These are phyloP conservation scores for Trichophyton benhamiae DNA, from an alignment of 2,329 filamentous ascomycete genomes.

Conservation along the genomic window DNA sequence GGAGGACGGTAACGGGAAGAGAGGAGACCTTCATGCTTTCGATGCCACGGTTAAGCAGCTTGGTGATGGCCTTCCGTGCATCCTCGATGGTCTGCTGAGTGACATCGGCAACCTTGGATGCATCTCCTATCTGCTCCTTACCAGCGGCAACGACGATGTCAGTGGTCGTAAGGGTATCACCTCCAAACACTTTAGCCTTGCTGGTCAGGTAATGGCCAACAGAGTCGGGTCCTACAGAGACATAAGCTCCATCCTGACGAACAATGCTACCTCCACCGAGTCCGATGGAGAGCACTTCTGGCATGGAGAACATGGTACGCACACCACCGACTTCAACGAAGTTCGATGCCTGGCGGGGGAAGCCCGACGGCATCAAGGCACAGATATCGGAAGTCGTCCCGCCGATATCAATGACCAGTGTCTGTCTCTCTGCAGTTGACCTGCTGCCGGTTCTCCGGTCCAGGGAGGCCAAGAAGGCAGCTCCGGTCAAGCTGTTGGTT, in stretches of 20 bases:
- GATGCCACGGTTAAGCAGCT: conserved; percentile 40
- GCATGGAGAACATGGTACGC: conserved; percentile 50
- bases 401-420: conserved; percentile 50
- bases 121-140: conserved; percentile 18
- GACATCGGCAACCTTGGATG: conserved; percentile 15
- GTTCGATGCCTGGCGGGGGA: conserved; percentile 50
- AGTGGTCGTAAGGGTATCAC: conserved; percentile 46
- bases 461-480: conserved; percentile 43
- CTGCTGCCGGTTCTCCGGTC: conserved; percentile 11
- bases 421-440: conserved; percentile 17
- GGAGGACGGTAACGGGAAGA: conserved; percentile 40
- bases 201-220: conserved; percentile 46
- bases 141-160: conserved; percentile 39
- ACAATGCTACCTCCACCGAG: conserved; percentile 44
- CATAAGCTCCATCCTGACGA: conserved; percentile 22
- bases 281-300: conserved; percentile 45
- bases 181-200: conserved; percentile 47
- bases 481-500: conserved; percentile 52
- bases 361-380: conserved; percentile 47
- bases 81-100: conserved; percentile 13
- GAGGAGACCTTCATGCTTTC: conserved; percentile 47
- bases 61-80: conserved; percentile 30
- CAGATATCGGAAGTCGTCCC: conserved; percentile 56
- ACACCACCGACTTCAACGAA: conserved; percentile 53
- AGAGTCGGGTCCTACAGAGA: conserved; percentile 49